These are phyloP conservation scores for Trichosporon sp. DNA, from an alignment of 1,284 basidiomycete species.

Conservation along the genomic window DNA sequence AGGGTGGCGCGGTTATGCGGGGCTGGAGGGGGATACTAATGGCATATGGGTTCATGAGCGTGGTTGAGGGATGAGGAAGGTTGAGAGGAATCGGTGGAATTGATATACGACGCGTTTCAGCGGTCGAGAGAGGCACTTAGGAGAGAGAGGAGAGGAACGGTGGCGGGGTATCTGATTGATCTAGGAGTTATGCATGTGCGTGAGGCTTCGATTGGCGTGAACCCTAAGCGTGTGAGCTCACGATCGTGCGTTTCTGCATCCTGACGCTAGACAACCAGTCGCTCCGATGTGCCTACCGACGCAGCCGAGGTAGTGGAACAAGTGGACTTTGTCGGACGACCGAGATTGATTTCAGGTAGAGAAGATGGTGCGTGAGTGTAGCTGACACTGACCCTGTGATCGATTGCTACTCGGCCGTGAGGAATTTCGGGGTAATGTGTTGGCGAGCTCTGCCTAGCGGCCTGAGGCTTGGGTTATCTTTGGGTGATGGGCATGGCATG, in stretches of 20 bases:
- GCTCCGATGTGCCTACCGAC: slow-evolving; percentile 4
- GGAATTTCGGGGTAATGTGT: background rate
- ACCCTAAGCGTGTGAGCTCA: background rate
- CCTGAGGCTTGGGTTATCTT: background rate
- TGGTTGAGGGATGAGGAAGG: background rate
- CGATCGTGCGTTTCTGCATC: background rate
- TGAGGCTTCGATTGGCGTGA: background rate
- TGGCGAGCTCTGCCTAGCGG: background rate
- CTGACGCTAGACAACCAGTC: background rate
- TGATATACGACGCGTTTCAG: background rate
- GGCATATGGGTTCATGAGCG: too few relatives aligned
- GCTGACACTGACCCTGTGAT: background rate
- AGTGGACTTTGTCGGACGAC: slow-evolving; percentile 2
- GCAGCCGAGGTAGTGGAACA: background rate
- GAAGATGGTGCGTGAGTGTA: background rate
- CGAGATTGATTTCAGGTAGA: background rate
- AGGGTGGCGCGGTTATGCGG: background rate
- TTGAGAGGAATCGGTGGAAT: background rate
- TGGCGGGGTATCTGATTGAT: background rate
- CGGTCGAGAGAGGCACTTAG: background rate
- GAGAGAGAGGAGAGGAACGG: background rate
- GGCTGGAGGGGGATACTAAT: background rate
- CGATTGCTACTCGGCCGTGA: background rate
- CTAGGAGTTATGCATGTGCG: slow-evolving; percentile 11
- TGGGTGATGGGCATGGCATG: background rate